Base-by-base conservation (phyloP, 2,329 filamentous ascomycete genomes). In the Drechslerella stenobrocha region DNA sequence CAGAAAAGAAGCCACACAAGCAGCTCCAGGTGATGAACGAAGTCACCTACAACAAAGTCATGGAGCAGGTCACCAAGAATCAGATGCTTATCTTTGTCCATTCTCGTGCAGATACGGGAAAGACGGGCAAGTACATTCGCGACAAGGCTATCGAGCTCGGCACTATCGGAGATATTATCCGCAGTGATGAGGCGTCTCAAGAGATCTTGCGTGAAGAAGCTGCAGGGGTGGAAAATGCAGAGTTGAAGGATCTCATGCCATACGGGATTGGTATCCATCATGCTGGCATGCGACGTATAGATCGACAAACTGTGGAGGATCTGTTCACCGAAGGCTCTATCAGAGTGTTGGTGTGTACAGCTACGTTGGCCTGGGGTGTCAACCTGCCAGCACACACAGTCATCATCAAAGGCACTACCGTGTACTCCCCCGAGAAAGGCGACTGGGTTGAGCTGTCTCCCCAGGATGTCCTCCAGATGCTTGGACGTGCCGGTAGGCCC, bases 31-130 rank as follows among this genome's bases (percentile, higher is more conserved):
- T 89, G 0, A 98, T 98, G 93, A 98, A 98, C 75, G 93, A 98
- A 73, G 91, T 98, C 56, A 96, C 90, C 61, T 98, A 98, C 77
- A 95, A 87, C 71, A 98, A 98, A 77, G 91, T 96, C 24, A 83
- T 98, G 56, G 93, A 98, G 77, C 93, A 93, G 4, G 86, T 87
- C 64, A 87, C 95, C 74, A 85, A 89, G 70, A 96, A 98, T 73
- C 93, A 98, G 77, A 96, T 98, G 91, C 84, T 98, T 35, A 96
- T 98, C 65, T 98, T 98, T 75, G 93, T 98, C 3, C 95, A 98
- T 76, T 98, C 95, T 32, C 84, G 93, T 73, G 98, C 98, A 75
- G 95, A 98, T 77, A 98, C 95, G 0, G 90, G 91, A 6, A 98
- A 98, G 79, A 98, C 95, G 2, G 93, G 92, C 22, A 90, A 88